phyloP scores from a whole-genome alignment of 2,329 filamentous ascomycete species.

The Capronia americana region DNA sequence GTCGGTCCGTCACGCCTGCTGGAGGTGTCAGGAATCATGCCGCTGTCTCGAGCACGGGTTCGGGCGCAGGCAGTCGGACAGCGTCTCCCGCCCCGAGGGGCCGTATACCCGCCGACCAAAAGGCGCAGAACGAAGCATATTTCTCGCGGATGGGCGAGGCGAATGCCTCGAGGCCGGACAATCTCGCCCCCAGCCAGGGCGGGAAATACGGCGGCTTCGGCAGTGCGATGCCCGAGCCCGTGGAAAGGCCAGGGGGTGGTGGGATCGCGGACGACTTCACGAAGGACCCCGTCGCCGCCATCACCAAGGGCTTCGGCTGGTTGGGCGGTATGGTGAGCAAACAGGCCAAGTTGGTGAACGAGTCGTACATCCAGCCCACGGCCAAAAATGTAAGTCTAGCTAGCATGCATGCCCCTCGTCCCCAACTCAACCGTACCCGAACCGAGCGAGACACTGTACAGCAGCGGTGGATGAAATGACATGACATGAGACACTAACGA shows the following conservation, averaged over 20 bases:
- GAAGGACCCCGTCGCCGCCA: constrained; percentile 83
- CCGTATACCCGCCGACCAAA: constrained; percentile 57
- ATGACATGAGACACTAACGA: background rate
- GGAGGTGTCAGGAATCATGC: constrained; percentile 41
- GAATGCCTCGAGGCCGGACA: constrained; percentile 76
- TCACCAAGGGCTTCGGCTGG: constrained; percentile 95
- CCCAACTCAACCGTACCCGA: background rate
- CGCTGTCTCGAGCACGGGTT: constrained; percentile 38
- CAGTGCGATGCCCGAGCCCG: constrained; percentile 66
- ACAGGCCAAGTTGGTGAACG: constrained; percentile 88
- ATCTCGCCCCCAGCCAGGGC: constrained; percentile 83
- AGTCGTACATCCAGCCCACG: constrained; percentile 89
- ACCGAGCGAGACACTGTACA: background rate
- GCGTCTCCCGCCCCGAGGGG: constrained; percentile 41
- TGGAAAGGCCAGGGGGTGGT: constrained; percentile 37
- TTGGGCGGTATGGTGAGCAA: constrained; percentile 86
- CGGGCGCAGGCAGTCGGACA: constrained; percentile 34
- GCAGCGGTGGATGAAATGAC: background rate
- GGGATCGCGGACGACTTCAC: constrained; percentile 82
- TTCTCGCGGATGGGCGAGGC: constrained; percentile 84
- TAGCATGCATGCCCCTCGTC: background rate
- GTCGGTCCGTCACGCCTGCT: constrained; percentile 48
- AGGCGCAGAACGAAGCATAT: constrained; percentile 79
- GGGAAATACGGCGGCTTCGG: constrained; percentile 94
- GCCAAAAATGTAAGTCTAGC: constrained; percentile 73